Conservation (phyloP, 2,329 filamentous ascomycete species). For the Pseudomassariella vexata region DNA sequence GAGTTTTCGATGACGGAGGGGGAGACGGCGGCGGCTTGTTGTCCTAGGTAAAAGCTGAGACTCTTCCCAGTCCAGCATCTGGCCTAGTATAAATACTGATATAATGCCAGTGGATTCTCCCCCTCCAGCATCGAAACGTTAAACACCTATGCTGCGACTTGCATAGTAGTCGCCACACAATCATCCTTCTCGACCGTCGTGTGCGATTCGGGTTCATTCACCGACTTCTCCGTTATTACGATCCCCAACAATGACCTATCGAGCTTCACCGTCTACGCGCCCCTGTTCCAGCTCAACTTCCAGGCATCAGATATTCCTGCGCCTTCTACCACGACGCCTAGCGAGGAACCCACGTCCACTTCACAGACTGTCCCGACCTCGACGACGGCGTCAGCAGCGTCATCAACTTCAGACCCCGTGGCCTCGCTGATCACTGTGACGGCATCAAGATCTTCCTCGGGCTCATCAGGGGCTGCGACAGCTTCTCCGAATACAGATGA, state of each 20-base stretch:
- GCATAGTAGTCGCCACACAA: conserved; percentile 2
- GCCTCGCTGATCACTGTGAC: conserved; percentile 4
- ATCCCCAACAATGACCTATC: conserved; percentile 4
- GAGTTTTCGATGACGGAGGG: conserved; percentile 2
- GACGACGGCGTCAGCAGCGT: not conserved
- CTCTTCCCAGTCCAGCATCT: not conserved
- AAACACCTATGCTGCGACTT: conserved; percentile 4
- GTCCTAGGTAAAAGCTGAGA: conserved; percentile 4
- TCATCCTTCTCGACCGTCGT: conserved; percentile 4
- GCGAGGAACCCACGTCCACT: conserved; percentile 3
- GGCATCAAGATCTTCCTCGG: conserved; percentile 1
- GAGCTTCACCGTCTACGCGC: conserved; percentile 2
- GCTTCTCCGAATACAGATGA: not conserved
- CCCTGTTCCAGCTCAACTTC: conserved; percentile 3
- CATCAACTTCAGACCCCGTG: conserved; percentile 1
- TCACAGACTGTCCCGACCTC: not conserved
- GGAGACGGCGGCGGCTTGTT: conserved; percentile 8
- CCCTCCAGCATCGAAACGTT: not conserved
- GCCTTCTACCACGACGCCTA: not conserved
- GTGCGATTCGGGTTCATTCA: conserved; percentile 2
- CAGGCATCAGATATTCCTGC: conserved; percentile 1
- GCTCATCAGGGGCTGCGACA: not conserved
- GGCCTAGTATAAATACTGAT: not conserved
- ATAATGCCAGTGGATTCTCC: conserved; percentile 1
- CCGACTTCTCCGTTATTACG: conserved; percentile 3